A percentile compares a stretch with the other conserved stretches of the same genome.
phyloP scores from a whole-genome alignment of 805 yeast genomes.

The Ogataea polymorpha region DNA sequence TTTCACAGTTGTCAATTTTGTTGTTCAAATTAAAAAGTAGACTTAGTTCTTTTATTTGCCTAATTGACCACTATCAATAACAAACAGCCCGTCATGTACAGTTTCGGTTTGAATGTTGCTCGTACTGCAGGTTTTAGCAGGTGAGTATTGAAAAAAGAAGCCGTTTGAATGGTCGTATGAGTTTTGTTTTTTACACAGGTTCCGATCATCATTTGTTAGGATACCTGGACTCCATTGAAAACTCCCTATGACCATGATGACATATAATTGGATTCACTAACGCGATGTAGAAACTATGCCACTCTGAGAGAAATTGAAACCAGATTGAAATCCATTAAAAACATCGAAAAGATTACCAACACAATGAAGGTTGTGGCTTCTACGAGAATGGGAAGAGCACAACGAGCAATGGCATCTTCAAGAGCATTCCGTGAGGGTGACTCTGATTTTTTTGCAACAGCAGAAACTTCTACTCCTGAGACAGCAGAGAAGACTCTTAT shows the following conservation, averaged over 20 bases:
- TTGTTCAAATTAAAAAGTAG: not conserved
- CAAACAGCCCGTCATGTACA: slow-evolving; percentile 39
- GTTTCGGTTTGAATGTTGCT: slow-evolving; percentile 51
- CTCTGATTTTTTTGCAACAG: slow-evolving; percentile 69
- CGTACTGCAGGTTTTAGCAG: slow-evolving; percentile 46
- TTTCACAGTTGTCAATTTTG: slow-evolving; percentile 5
- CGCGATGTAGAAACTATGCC: slow-evolving; percentile 75
- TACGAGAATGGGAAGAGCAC: slow-evolving; percentile 92
- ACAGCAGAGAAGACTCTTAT: slow-evolving; percentile 60
- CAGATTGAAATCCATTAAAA: slow-evolving; percentile 96
- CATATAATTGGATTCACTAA: slow-evolving; percentile 8
- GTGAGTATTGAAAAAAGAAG: slow-evolving; percentile 34
- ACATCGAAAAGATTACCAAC: slow-evolving; percentile 98
- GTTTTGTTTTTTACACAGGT: not conserved
- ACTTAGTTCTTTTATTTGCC: not conserved
- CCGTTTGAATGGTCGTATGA: not conserved
- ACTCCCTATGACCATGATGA: too few species aligned
- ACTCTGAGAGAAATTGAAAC: slow-evolving; percentile 97
- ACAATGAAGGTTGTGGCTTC: slow-evolving; percentile 99
- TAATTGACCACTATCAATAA: slow-evolving; percentile 1
- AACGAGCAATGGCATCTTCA: slow-evolving; percentile 86
- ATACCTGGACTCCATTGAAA: too few species aligned
- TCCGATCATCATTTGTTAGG: too few species aligned
- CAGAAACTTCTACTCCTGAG: slow-evolving; percentile 66
- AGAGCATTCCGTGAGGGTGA: slow-evolving; percentile 82